Evolutionary conservation across 1,139 yeast genomes (phyloP).

Genomic region (Saccharomycopsis hybrid): DNA sequence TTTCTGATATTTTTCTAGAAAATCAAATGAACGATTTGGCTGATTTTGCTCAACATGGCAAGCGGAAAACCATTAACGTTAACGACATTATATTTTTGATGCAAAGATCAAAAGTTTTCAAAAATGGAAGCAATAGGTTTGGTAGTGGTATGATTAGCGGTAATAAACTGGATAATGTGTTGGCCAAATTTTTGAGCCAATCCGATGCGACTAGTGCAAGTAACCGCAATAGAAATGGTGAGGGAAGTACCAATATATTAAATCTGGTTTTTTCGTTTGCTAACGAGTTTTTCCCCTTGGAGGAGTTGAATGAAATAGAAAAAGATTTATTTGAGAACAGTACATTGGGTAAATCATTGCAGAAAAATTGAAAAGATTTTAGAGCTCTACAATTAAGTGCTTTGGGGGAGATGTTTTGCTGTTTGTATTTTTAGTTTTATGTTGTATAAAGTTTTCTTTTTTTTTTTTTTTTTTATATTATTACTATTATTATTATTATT

Average conservation of each 20-base stretch:
- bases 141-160: background rate
- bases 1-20: slow-evolving; percentile 31
- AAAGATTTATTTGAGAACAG: slow-evolving; percentile 12
- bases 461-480: too few relatives aligned
- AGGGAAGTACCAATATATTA: background rate
- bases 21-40: slow-evolving; percentile 34
- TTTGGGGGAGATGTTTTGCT: too few relatives aligned
- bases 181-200: too few relatives aligned
- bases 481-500: too few relatives aligned
- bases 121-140: background rate
- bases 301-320: slow-evolving; percentile 11
- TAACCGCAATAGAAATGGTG: background rate
- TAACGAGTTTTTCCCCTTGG: slow-evolving; percentile 6
- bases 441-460: too few relatives aligned
- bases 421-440: too few relatives aligned
- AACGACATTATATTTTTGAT: slow-evolving; percentile 23
- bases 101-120: slow-evolving; percentile 6
- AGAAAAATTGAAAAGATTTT: background rate
- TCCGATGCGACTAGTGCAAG: too few relatives aligned
- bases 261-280: slow-evolving; percentile 5
- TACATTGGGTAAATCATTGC: background rate
- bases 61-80: slow-evolving; percentile 25
- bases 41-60: slow-evolving; percentile 33
- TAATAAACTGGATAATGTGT: too few relatives aligned
- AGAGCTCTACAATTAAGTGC: too few relatives aligned